A percentile compares a stretch with the other conserved stretches of the same genome.
phyloP scores from a whole-genome alignment of 345 rosid species.

The Sonneratia alba region DNA sequence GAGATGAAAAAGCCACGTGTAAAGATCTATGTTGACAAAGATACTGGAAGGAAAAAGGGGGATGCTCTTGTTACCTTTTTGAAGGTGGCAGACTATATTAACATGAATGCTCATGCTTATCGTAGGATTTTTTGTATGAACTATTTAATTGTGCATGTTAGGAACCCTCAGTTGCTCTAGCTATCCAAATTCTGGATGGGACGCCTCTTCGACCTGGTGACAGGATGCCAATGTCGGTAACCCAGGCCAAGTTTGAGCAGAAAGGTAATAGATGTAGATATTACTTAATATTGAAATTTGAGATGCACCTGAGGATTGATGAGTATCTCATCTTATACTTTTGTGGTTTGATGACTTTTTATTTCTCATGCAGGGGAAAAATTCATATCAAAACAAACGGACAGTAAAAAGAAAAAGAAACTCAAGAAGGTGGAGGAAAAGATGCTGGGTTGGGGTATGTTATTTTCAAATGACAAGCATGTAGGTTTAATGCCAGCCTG shows the following conservation, averaged over 20 bases:
- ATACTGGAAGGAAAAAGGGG: constrained; percentile 80
- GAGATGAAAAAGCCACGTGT: constrained; percentile 84
- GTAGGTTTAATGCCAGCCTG: not conserved
- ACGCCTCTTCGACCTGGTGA: constrained; percentile 81
- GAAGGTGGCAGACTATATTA: constrained; percentile 43
- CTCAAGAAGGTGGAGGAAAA: constrained; percentile 80
- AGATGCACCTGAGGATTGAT: not conserved
- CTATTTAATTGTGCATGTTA: constrained; percentile 16
- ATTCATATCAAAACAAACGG: constrained; percentile 66
- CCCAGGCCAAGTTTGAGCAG: constrained; percentile 83
- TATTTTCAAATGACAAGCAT: not conserved
- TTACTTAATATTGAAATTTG: not conserved
- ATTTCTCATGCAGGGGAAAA: constrained; percentile 58
- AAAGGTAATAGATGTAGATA: constrained; percentile 44
- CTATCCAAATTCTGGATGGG: constrained; percentile 84
- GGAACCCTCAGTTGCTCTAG: constrained; percentile 98
- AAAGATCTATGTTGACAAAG: constrained; percentile 82
- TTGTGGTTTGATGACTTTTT: constrained; percentile 11
- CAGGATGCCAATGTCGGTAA: constrained; percentile 68
- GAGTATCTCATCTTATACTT: not conserved
- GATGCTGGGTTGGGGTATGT: constrained; percentile 96
- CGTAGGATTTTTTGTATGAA: not conserved
- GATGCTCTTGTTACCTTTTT: constrained; percentile 90
- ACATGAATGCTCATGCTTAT: not conserved
- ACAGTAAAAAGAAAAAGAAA: constrained; percentile 84